Evolutionary conservation across 2,329 filamentous ascomycete species (phyloP).

Genomic region (Aspergillus neoniger): DNA sequence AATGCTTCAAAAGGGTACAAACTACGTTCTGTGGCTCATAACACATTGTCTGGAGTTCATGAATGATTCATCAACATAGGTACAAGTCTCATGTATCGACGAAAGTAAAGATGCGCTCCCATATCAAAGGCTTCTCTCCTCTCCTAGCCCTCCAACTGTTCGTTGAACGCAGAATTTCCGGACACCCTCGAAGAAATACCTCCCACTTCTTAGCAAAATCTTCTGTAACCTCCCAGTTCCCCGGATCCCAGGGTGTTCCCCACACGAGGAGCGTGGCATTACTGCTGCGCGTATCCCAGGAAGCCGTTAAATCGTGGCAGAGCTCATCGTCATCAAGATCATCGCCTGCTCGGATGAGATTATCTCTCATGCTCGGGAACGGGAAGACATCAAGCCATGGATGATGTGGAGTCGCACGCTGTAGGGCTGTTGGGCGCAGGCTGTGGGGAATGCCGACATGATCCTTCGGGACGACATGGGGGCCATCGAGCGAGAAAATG

Average conservation of each 20-base stretch:
- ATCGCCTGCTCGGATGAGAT: slow-evolving; percentile 33
- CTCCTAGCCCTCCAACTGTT: neutral
- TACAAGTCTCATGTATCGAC: too few relatives aligned
- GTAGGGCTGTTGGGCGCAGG: slow-evolving; percentile 18
- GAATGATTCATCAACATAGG: too few relatives aligned
- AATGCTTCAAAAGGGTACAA: too few relatives aligned
- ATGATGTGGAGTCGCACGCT: slow-evolving; percentile 37
- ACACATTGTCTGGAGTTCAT: too few relatives aligned
- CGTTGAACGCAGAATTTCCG: neutral
- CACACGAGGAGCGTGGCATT: slow-evolving; percentile 36
- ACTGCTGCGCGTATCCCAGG: slow-evolving; percentile 24
- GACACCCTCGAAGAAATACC: slow-evolving; percentile 36
- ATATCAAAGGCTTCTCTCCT: neutral
- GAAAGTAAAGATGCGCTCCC: neutral
- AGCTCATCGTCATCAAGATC: slow-evolving; percentile 42
- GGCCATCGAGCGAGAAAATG: neutral
- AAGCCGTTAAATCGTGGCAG: slow-evolving; percentile 37
- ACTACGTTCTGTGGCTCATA: too few relatives aligned
- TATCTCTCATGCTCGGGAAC: slow-evolving; percentile 44
- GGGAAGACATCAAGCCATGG: slow-evolving; percentile 47
- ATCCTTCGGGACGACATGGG: neutral
- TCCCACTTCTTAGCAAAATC: slow-evolving; percentile 40
- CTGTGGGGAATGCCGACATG: neutral
- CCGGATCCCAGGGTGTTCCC: slow-evolving; percentile 37
- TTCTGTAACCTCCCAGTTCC: slow-evolving; percentile 43